A percentile compares a stretch with the other conserved stretches of the same genome.
Conservation (phyloP, 1,139 yeast species). For the Pichia cactophila region DNA sequence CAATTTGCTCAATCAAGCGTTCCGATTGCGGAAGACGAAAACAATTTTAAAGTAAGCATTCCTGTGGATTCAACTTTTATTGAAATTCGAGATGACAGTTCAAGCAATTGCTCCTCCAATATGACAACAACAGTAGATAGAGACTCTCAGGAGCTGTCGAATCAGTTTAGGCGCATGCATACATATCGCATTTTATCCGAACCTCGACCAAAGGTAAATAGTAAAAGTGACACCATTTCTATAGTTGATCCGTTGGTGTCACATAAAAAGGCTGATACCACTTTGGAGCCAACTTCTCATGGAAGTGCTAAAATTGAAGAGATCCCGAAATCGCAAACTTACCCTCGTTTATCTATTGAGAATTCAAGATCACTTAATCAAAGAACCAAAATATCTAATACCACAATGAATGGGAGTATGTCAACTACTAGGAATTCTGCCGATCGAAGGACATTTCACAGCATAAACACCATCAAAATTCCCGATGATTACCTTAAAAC, state of each 20-base stretch:
- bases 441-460: slow-evolving; percentile 21
- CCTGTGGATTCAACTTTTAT: slow-evolving; percentile 4
- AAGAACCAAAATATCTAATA: neutral
- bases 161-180: neutral
- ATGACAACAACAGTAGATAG: neutral
- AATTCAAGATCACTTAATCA: neutral
- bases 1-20: neutral
- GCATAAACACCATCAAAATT: slow-evolving; percentile 23
- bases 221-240: neutral
- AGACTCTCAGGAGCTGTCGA: neutral
- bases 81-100: slow-evolving; percentile 5
- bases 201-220: neutral
- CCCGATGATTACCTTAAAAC: slow-evolving; percentile 24
- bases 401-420: neutral
- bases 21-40: slow-evolving; percentile 3
- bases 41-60: slow-evolving; percentile 8
- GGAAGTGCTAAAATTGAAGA: neutral
- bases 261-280: neutral
- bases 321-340: slow-evolving; percentile 6
- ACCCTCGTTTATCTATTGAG: slow-evolving; percentile 6
- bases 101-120: slow-evolving; percentile 7
- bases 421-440: slow-evolving; percentile 7
- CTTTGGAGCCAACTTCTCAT: neutral
- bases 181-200: slow-evolving; percentile 9
- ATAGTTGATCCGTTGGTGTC: slow-evolving; percentile 7